phyloP scores from a whole-genome alignment of 208 protist species.

The Leishmania arabica region DNA sequence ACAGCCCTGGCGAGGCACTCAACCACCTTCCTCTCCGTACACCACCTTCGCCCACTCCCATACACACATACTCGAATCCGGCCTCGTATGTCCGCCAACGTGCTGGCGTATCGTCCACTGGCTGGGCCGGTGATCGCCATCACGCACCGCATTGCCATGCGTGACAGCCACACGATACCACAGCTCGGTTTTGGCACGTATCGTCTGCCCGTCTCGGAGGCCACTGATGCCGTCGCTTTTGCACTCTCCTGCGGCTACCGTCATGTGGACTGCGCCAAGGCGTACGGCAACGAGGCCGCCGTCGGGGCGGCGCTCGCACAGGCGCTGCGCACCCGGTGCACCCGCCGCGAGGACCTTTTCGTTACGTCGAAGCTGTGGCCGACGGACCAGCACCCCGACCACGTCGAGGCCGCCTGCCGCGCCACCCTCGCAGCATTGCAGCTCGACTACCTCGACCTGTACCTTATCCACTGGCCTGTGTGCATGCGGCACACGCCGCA shows the following conservation, averaged over 20 bases:
- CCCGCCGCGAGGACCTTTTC: constrained; percentile 92
- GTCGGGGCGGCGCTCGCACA: constrained; percentile 81
- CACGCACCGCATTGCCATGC: constrained; percentile 40
- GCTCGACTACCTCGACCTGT: constrained; percentile 93
- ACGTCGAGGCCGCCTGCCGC: constrained; percentile 87
- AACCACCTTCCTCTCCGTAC: not conserved
- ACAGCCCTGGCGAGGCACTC: not conserved
- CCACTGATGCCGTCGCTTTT: constrained; percentile 51
- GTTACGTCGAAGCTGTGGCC: constrained; percentile 96
- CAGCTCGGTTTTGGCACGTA: constrained; percentile 92
- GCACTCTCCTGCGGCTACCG: constrained; percentile 83
- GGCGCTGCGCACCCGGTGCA: constrained; percentile 37
- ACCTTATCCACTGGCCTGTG: constrained; percentile 94
- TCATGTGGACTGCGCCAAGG: constrained; percentile 91
- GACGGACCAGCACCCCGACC: constrained; percentile 90
- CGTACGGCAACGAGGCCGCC: constrained; percentile 91
- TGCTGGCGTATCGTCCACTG: constrained; percentile 24
- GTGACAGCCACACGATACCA: constrained; percentile 68
- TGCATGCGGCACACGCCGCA: constrained; percentile 61
- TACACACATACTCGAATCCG: not conserved
- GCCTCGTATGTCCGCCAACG: constrained; percentile 4
- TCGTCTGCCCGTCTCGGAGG: constrained; percentile 53
- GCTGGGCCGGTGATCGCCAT: constrained; percentile 25
- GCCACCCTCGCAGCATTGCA: constrained; percentile 74
- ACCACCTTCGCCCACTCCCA: not conserved